Base-by-base conservation (phyloP, 2,329 filamentous ascomycete species). In the Ophiostoma tasmaniense region DNA sequence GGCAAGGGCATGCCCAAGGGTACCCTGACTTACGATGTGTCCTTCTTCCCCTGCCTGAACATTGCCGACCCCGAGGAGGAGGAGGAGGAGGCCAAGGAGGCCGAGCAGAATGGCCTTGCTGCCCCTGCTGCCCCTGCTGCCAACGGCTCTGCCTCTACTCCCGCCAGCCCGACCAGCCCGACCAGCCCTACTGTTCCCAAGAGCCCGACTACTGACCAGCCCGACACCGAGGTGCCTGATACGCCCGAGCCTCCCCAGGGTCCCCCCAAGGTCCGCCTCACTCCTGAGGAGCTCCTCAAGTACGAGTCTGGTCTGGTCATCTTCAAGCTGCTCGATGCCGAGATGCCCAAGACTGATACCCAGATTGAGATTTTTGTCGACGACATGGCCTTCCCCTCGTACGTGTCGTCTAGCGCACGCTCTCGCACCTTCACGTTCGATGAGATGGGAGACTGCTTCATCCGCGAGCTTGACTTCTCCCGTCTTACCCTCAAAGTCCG, bases 381-480 rank as follows among this genome's bases (percentile, higher is more conserved):
- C 77, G 95, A 99, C 77, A 93, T 95, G 85, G 87, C 92, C 39
- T 98, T 95, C 80, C 90, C 95, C 0, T 90, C 93, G 0, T 98
- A 97, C 77, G 84, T 87, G 1, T 96, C 93, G 13, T 88, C 90
- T 0, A 92, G 88, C 72, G 89, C 93, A 39, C 89, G 87, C 75
- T 85, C 83, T 55, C 89, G 84, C 74, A 81, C 84, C 13, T 85
- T 89, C 76, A 90, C 87, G 67, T 92, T 98, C 78, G 91, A 95
- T 74, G 95, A 99, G 79, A 93, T 93, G 75, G 93, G 94, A 66
- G 95, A 99, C 79, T 95, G 93, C 68, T 93, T 99, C 79, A 91
- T 99, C 71, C 92, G 95, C 71, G 95, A 99, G 78, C 84, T 99
- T n/a, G 96, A 99, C 73, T 93, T 97, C 74, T 99, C 95, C 2